Evolutionary conservation across 2,329 filamentous ascomycete genomes (phyloP).

Genomic region (Corniculantispora saksenae): DNA sequence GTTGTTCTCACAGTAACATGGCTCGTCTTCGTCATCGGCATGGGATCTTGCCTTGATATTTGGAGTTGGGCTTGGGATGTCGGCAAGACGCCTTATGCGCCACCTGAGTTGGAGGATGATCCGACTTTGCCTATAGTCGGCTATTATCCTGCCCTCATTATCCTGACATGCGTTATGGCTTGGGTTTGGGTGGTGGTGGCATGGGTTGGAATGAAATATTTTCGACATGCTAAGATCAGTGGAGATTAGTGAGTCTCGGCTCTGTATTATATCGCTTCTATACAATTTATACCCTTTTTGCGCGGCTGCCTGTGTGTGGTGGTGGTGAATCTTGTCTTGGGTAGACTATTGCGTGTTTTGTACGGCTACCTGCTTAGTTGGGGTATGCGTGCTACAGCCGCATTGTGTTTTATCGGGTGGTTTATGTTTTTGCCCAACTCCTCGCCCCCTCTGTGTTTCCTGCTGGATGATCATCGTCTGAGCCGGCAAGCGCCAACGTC

Average conservation of each 20-base stretch:
- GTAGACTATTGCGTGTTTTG: too few relatives aligned
- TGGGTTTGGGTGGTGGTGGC: constrained; percentile 98
- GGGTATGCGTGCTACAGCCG: too few relatives aligned
- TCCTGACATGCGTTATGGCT: constrained; percentile 91
- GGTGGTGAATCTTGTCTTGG: too few relatives aligned
- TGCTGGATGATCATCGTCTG: too few relatives aligned
- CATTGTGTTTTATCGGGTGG: too few relatives aligned
- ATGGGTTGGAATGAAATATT: constrained; percentile 99
- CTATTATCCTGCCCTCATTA: constrained; percentile 93
- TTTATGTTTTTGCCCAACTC: too few relatives aligned
- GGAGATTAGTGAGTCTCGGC: constrained; percentile 48
- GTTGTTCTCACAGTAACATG: constrained; percentile 87
- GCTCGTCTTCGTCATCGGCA: constrained; percentile 93
- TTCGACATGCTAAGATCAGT: constrained; percentile 90
- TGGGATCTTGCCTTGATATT: constrained; percentile 91
- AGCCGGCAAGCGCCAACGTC: too few relatives aligned
- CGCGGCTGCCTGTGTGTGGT: too few relatives aligned
- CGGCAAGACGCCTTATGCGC: constrained; percentile 91
- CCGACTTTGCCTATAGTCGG: constrained; percentile 92
- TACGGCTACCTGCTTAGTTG: too few relatives aligned
- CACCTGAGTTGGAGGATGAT: constrained; percentile 93
- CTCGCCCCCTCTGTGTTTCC: too few relatives aligned
- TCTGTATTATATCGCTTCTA: not conserved
- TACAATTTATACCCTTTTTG: not conserved
- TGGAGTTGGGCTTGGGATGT: constrained; percentile 99